Evolutionary conservation across 2,329 filamentous ascomycete species (phyloP), one percentile per base, ranked within the genome.

Genomic region (Huntiella moniliformis): DNA sequence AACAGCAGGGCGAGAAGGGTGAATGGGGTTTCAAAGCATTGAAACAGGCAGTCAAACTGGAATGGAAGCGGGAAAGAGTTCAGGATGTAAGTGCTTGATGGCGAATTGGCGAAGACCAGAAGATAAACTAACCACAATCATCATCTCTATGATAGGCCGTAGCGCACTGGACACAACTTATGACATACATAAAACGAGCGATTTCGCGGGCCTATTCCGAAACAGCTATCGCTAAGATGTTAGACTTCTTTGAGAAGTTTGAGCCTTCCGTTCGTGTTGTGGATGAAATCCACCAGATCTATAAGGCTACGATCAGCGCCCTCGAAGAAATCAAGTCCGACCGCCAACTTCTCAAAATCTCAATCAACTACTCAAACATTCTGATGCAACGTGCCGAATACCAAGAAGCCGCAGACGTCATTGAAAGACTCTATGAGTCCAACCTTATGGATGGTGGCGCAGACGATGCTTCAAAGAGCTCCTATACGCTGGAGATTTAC

Each of bases 201-300:
- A 88, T 98, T 40, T 96, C 91, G 36, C 78, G 91, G 52, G 98
- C 96, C 63, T 96, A 96, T 63, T 95, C 91, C 1, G 91, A 98
- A 63, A 96, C 96, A 61, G 96, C 88, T 10, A 94, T 98, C 66
- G 96, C 96, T 65, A 96, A 95, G 61, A 94, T 98, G 79, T 77
- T 98, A 40, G 91, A 96, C 64, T 93, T 82, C 60, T 91, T 98
- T 53, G 88, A 96, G 62, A 96, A 95, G 64, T 82, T 76, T n/a
- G 70, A 76, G 10, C 71, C 79, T 17, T 78, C 76, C 22, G 8
- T 32, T 35, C 79, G 79, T 48, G 73, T 77, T 5, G 74, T 77
- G 38, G 78, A 82, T 17, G 81, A 80, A 56, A 92, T 96, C 77
- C 88, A 95, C 60, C 74, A 84, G 52, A 94, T 98, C 67, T 98